These are phyloP conservation scores for Penicillium canescens DNA, from an alignment of 495 filamentous ascomycete species.

Conservation along the genomic window DNA sequence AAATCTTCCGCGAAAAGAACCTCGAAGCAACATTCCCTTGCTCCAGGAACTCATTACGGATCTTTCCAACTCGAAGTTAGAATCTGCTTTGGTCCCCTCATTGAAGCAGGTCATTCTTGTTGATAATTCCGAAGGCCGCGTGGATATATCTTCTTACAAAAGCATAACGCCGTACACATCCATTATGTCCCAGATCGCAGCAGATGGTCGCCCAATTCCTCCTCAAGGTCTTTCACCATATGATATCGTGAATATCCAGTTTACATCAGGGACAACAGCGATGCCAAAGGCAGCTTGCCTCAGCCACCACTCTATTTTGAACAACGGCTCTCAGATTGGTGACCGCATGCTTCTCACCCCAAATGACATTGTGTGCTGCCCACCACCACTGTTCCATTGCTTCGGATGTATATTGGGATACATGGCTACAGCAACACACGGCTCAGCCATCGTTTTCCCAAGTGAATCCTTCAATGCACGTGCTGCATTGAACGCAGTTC, in stretches of 20 bases:
- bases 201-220: conserved; percentile 42
- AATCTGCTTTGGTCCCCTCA: conserved; percentile 67
- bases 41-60: conserved; percentile 65
- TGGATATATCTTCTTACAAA: conserved; percentile 47
- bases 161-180: conserved; percentile 55
- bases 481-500: conserved; percentile 68
- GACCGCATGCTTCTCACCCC: conserved; percentile 76
- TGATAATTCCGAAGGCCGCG: conserved; percentile 72
- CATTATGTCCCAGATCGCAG: conserved; percentile 45
- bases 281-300: conserved; percentile 91
- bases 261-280: conserved; percentile 91
- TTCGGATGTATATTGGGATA: conserved; percentile 91
- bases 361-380: conserved; percentile 76
- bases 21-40: conserved; percentile 73
- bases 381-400: conserved; percentile 89
- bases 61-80: conserved; percentile 49
- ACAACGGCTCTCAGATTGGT: conserved; percentile 84
- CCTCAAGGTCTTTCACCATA: conserved; percentile 54
- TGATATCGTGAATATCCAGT: conserved; percentile 93
- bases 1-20: conserved; percentile 77
- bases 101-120: conserved; percentile 72
- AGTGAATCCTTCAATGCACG: conserved; percentile 82
- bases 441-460: conserved; percentile 81
- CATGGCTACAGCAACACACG: conserved; percentile 92
- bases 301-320: conserved; percentile 80